Conservation (phyloP, 345 rosid species). For the Combretum micranthum region DNA sequence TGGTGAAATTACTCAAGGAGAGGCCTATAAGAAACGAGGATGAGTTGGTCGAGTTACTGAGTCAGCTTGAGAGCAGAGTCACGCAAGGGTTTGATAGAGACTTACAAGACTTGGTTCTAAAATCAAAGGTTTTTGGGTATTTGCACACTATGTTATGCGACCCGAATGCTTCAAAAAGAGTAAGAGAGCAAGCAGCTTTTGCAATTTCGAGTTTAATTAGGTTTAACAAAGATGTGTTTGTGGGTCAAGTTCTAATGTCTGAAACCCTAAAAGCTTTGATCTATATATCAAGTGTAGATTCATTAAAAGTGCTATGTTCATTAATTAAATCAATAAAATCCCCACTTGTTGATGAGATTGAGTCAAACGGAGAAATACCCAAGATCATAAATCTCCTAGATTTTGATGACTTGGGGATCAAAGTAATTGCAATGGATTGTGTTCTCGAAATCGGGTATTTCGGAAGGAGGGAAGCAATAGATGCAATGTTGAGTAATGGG, state of each 20-base stretch:
- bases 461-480: conserved; percentile 60
- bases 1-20: conserved; percentile 25
- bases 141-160: conserved; percentile 32
- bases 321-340: conserved; percentile 49
- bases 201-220: conserved; percentile 35
- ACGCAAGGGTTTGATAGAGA: conserved; percentile 43
- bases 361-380: conserved; percentile 37
- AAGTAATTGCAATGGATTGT: conserved; percentile 39
- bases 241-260: conserved; percentile 50
- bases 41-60: conserved; percentile 28
- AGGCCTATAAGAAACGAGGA: conserved; percentile 17
- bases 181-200: conserved; percentile 39
- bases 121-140: conserved; percentile 31
- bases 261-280: conserved; percentile 37
- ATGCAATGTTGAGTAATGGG: conserved; percentile 40
- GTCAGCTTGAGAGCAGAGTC: conserved; percentile 41
- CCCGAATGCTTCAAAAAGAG: conserved; percentile 18
- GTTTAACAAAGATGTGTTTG: conserved; percentile 71
- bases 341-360: conserved; percentile 53
- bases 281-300: conserved; percentile 23
- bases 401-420: conserved; percentile 31
- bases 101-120: conserved; percentile 47
- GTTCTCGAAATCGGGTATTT: conserved; percentile 57
- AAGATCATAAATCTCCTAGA: conserved; percentile 34
- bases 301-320: conserved; percentile 30